Base-by-base conservation (phyloP, 2,329 filamentous ascomycete genomes). In the Aureobasidium sp. region DNA sequence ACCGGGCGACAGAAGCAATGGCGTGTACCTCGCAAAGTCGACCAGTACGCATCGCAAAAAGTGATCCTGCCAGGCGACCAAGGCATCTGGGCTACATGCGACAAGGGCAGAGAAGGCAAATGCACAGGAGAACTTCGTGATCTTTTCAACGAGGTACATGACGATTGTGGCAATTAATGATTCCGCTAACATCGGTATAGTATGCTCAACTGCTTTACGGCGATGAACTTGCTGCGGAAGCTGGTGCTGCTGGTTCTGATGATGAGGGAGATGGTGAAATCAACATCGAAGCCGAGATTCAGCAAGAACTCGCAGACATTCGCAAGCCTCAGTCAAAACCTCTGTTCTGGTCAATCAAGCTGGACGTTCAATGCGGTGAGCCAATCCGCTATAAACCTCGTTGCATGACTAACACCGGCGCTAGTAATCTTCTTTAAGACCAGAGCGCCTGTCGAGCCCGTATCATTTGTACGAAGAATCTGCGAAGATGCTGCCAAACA, bases 21-120 rank as follows among this genome's bases (percentile, higher is more conserved):
- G 62, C 62, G 56, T 48, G 53, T 57, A 5, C 57, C 53, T 17
- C 42, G 57, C 7, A 56, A 57, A 37, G 48, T 22, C 22, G 34
- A 62, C 27, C 31, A 53, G 37, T 36, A 27, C 6, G 44, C 36
- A 37, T 39, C 29, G 17, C 56, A 60, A n/a, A 39, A 55, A 14
- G 62, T 62, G 37, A 80, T 91, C 52, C 83, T 89, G 67, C 78
- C 87, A 5, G 88, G 88, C 5, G 87, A 91, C 69, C 78, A 81
- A 58, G 89, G 89, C 5, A 85, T 93, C 63, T 93, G 88, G 88
- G 86, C 87, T 31, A 91, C 89, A 0, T 92, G 88, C 71, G 84
- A 87, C 57, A 83, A 87, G 70, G 84, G 84, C 66, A 87, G 88
- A 77, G 88, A 90, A 74, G 79, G 79, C 45, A 87, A 86, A 73